These are phyloP conservation scores for Corylus heterophylla DNA, from an alignment of 306 rosid species.

Conservation along the genomic window DNA sequence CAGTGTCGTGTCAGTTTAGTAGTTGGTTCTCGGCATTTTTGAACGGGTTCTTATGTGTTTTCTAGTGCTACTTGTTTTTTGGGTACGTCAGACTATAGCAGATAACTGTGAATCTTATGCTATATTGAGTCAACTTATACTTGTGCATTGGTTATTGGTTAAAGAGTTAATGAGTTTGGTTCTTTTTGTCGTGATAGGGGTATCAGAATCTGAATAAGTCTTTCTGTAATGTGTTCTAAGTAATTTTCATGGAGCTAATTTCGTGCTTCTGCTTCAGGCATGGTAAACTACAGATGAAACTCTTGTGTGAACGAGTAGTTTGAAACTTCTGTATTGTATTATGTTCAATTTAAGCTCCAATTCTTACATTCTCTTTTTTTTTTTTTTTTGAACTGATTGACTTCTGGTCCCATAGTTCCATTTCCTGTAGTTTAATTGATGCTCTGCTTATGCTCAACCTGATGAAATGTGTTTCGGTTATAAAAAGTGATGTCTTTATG, in stretches of 20 bases:
- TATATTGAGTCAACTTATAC: constrained; percentile 20
- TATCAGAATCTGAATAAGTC: not conserved
- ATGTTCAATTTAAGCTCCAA: not conserved
- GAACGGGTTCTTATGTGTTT: not conserved
- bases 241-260: not conserved
- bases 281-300: not conserved
- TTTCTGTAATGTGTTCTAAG: not conserved
- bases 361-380: not conserved
- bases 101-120: constrained; percentile 11
- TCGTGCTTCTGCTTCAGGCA: not conserved
- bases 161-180: not conserved
- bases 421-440: not conserved
- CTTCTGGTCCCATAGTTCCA: not conserved
- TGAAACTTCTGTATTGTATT: too few relatives aligned
- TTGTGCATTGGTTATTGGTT: not conserved
- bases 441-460: not conserved
- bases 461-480: not conserved
- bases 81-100: constrained; percentile 21
- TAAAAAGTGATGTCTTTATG: not conserved
- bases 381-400: not conserved
- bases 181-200: not conserved
- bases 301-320: not conserved
- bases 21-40: not conserved
- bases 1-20: not conserved
- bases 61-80: not conserved